phyloP scores from a whole-genome alignment of 2,329 filamentous ascomycete species.

The Oidium heveae region DNA sequence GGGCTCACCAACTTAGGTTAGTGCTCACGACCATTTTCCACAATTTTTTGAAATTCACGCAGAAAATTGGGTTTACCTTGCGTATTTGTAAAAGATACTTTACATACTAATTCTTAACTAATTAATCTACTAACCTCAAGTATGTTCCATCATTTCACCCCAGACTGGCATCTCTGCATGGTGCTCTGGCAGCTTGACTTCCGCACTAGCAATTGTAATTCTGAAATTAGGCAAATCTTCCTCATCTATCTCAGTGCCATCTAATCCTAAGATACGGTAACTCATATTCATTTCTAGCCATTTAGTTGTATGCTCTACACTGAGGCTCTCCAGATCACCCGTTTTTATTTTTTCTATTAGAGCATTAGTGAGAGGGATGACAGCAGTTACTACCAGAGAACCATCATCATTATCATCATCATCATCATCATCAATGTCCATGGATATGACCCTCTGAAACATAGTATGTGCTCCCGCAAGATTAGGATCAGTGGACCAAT shows the following conservation, averaged over 20 bases:
- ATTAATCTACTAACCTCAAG: too few relatives aligned
- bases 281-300: conserved; percentile 10
- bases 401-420: conserved; percentile 4
- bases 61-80: too few relatives aligned
- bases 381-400: conserved; percentile 15
- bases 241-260: conserved; percentile 6
- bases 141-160: conserved; percentile 4
- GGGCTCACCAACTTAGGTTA: too few relatives aligned
- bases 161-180: conserved; percentile 5
- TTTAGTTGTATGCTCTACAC: conserved; percentile 6
- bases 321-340: conserved; percentile 13
- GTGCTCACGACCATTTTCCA: too few relatives aligned
- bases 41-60: too few relatives aligned
- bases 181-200: conserved; percentile 3
- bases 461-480: conserved; percentile 13
- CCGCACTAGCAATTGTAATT: conserved; percentile 8
- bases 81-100: too few relatives aligned
- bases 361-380: conserved; percentile 20
- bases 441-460: conserved; percentile 13
- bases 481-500: conserved; percentile 11
- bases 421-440: too few relatives aligned
- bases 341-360: conserved; percentile 14
- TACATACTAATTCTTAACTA: too few relatives aligned
- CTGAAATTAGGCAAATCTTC: conserved; percentile 8
- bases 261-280: conserved; percentile 8